phyloP scores from a whole-genome alignment of 179 eudicot species.

The Silene vulgaris region DNA sequence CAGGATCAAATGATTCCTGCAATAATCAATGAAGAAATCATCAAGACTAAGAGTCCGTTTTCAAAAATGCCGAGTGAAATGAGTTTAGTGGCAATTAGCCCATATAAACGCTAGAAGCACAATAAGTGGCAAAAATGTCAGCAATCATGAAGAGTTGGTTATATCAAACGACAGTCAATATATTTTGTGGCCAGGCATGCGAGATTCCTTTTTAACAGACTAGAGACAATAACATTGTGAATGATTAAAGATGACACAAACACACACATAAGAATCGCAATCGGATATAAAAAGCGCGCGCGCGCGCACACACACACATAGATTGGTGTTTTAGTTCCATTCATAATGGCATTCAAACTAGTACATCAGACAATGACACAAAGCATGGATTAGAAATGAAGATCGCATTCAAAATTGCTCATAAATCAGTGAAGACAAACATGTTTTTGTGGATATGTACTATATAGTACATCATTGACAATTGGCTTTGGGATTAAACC shows the following conservation, averaged over 20 bases:
- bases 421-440: too few relatives aligned
- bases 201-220: neutral
- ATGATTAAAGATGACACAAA: neutral
- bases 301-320: too few relatives aligned
- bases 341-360: too few relatives aligned
- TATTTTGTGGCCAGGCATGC: neutral
- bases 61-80: neutral
- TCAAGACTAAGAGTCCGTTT: slow-evolving; percentile 2
- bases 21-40: slow-evolving; percentile 12
- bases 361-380: too few relatives aligned
- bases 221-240: neutral
- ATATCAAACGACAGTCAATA: neutral
- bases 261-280: neutral
- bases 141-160: neutral
- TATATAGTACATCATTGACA: too few relatives aligned
- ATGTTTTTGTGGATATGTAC: too few relatives aligned
- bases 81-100: slow-evolving; percentile 2
- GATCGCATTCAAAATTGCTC: too few relatives aligned
- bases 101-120: neutral
- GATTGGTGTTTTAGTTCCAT: too few relatives aligned
- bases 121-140: neutral
- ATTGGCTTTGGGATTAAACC: too few relatives aligned
- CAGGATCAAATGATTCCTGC: slow-evolving; percentile 90
- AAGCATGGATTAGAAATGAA: too few relatives aligned
- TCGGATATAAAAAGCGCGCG: too few relatives aligned